Conservation (phyloP, 495 filamentous ascomycete genomes). For the Xylaria sp. region DNA sequence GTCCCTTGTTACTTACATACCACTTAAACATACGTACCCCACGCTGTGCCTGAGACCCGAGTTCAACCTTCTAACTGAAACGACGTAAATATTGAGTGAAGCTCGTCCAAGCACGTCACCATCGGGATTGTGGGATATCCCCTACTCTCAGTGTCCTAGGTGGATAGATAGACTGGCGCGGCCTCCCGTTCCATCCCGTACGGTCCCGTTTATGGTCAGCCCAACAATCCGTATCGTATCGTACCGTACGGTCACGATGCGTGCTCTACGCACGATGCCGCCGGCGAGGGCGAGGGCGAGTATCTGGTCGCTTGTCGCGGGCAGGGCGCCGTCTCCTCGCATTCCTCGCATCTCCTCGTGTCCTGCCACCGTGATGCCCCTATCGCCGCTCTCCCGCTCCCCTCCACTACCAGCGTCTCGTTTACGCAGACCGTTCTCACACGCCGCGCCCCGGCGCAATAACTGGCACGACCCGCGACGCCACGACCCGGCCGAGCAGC, state of each 20-base stretch:
- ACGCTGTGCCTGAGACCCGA: not conserved
- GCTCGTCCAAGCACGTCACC: not conserved
- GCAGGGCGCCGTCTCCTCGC: not conserved
- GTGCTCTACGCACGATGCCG: not conserved
- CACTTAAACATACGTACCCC: not conserved
- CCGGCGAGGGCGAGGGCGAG: slow-evolving; percentile 3
- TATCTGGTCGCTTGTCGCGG: not conserved
- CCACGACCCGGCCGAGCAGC: slow-evolving; percentile 35
- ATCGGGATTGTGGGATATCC: not conserved
- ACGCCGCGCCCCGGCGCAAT: slow-evolving; percentile 27
- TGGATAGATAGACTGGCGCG: not conserved
- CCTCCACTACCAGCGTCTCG: not conserved
- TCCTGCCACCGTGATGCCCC: not conserved
- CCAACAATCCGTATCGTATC: not conserved
- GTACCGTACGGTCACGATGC: slow-evolving; percentile 3
- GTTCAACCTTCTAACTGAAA: not conserved
- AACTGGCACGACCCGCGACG: slow-evolving; percentile 38
- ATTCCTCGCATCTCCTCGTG: not conserved
- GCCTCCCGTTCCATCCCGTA: not conserved
- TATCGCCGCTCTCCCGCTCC: slow-evolving; percentile 1
- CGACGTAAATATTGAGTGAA: not conserved
- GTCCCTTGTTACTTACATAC: no score
- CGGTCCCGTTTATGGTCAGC: not conserved
- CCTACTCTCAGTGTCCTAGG: not conserved
- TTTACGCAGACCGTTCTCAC: slow-evolving; percentile 35